phyloP scores from a whole-genome alignment of 2,329 filamentous ascomycete genomes.

The Fusarium torreyae region DNA sequence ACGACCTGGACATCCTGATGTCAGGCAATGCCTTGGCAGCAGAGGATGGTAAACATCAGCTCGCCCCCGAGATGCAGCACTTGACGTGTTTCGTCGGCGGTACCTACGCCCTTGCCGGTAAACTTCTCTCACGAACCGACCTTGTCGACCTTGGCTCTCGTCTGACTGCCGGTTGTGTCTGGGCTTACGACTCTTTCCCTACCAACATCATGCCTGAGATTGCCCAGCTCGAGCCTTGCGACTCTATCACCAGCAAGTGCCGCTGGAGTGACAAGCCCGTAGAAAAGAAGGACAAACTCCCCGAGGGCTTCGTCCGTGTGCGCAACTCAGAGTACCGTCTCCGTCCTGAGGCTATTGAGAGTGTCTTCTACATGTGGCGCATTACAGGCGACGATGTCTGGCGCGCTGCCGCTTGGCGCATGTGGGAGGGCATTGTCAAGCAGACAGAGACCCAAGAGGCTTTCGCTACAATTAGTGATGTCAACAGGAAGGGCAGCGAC shows the following conservation, averaged over 20 bases:
- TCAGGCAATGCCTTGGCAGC: conserved; percentile 60
- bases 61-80: conserved; percentile 65
- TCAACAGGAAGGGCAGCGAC: conserved; percentile 50
- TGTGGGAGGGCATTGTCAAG: conserved; percentile 62
- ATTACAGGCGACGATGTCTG: conserved; percentile 63
- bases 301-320: conserved; percentile 71
- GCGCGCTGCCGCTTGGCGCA: conserved; percentile 63
- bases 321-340: conserved; percentile 62
- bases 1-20: conserved; percentile 72
- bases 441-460: conserved; percentile 62
- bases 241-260: conserved; percentile 55
- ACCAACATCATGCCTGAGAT: conserved; percentile 70
- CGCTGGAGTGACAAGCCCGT: conserved; percentile 51
- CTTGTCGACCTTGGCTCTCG: conserved; percentile 64
- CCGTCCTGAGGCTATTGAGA: conserved; percentile 68
- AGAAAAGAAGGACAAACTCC: conserved; percentile 49
- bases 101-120: conserved; percentile 77
- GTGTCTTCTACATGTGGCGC: conserved; percentile 67
- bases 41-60: conserved; percentile 49
- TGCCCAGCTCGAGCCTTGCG: conserved; percentile 57
- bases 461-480: conserved; percentile 60
- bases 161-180: conserved; percentile 68
- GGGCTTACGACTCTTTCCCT: conserved; percentile 66
- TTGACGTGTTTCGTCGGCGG: conserved; percentile 80
- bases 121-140: conserved; percentile 67